Base-by-base conservation (phyloP, 805 yeast genomes). In the Torulaspora quercuum region DNA sequence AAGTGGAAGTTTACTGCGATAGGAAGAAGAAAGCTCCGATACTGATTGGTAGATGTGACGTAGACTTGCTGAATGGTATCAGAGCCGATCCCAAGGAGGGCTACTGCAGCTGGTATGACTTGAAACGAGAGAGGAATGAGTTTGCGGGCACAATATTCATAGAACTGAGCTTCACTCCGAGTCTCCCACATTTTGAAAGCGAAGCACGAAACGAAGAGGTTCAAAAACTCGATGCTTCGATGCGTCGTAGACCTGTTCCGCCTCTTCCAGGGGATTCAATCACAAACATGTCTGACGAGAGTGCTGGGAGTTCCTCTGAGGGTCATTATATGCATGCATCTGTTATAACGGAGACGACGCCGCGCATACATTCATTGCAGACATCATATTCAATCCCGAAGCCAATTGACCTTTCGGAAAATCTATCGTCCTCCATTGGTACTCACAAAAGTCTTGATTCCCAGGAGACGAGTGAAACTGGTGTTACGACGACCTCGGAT, bases 161-260 rank as follows among this genome's bases (percentile, higher is more conserved):
- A 37, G 97, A 92, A 53, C 80, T 92, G 82, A 87, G 97, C 0
- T 92, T 86, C 55, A 86, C 85, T 55, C 92, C 95, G 1, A 56
- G 44, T 11, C 18, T 53, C 16, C 50, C 50, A 17, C 38, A 37
- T 16, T 30, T 39, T 2, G 26, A 30, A 8, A 45, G 26, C 13
- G 40, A 41, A 13, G 43, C 22, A 14, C 28, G 40, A 11, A 41
- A 29, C 13, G 46, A 37, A 23, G 48, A 45, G 15, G 33, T 41
- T 7, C 49, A 38, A 18, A 32, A 42, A 20, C 29, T 55, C 25
- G 61, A 58, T 29, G 50, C 53, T 2, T 51, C 62, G 0, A 47
- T 58, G 29, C 52, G 50, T 8, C 42, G 48, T 7, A 46, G 63
- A 37, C 58, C 61, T 10, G 45, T 60, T 10, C 65, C 66, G 15